phyloP scores from a whole-genome alignment of 2,329 filamentous ascomycete species.

The Colletotrichum tabaci region DNA sequence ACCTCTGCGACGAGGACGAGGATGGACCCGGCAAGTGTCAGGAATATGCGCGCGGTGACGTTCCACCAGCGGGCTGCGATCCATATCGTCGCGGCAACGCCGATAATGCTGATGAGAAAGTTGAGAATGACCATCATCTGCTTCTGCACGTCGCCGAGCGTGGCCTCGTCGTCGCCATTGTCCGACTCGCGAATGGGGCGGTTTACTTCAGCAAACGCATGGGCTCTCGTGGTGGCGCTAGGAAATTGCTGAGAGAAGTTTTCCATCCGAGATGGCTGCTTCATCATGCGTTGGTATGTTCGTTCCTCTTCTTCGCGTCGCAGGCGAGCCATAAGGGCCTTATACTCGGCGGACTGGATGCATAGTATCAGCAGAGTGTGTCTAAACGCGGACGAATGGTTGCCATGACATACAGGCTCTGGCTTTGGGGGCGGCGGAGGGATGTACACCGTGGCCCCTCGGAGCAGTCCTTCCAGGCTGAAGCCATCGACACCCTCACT shows the following conservation, averaged over 20 bases:
- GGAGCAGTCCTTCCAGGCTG: conserved; percentile 79
- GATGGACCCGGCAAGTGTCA: conserved; percentile 79
- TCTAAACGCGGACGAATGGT: neutral
- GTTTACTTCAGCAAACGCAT: conserved; percentile 70
- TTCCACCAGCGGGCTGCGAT: conserved; percentile 84
- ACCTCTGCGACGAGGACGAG: conserved; percentile 83
- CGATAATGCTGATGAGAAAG: conserved; percentile 87
- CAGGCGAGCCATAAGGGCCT: conserved; percentile 87
- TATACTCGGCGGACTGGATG: conserved; percentile 82
- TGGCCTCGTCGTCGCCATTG: conserved; percentile 74
- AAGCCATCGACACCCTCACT: conserved; percentile 50
- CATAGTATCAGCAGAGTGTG: conserved; percentile 16
- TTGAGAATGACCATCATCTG: conserved; percentile 90
- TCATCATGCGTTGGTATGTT: conserved; percentile 85
- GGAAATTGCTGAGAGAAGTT: conserved; percentile 74
- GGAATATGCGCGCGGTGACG: conserved; percentile 76
- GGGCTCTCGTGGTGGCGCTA: conserved; percentile 61
- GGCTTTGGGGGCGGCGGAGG: conserved; percentile 86
- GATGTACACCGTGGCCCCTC: conserved; percentile 79
- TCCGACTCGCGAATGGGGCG: conserved; percentile 62
- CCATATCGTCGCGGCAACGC: conserved; percentile 84
- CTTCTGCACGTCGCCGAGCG: conserved; percentile 82
- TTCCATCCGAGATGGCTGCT: conserved; percentile 69
- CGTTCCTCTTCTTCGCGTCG: conserved; percentile 86
- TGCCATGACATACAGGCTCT: conserved; percentile 73